Evolutionary conservation across 31 red algal genomes (phyloP), one percentile per base, ranked within the genome.

Genomic region (Bonnemaisonia californica): DNA sequence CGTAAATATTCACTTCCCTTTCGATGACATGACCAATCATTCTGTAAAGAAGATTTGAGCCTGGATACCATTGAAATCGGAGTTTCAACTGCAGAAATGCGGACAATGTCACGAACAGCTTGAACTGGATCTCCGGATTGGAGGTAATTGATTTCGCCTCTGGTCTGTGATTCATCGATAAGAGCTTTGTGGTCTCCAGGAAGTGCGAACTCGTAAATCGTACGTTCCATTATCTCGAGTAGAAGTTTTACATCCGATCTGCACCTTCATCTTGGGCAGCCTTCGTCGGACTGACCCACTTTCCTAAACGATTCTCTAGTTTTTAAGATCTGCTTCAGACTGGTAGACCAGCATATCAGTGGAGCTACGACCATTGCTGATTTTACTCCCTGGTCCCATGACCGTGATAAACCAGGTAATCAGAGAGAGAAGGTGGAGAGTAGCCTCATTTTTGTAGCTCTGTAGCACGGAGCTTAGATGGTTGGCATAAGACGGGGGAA

Each of bases 41-140:
- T 31, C 9, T 84, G 38, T 26, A 61, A 84, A 9, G 64, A 60
- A 8, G 48, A 36, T 12, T 74, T 71, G n/a, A 84, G 41, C 26
- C 80, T 30, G 1, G 57, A 19, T n/a, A 84, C 41, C 4, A 26
- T 18, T 7, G 68, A 16, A n/a, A 73, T 71, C 8, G 80, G 67
- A n/a, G 65, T 24, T 27, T 74, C 68, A 0, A 74, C 38, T 0
- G 80, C 80, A 22, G 74, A 13, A 7, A 51, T 40, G 16, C 61
- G 33, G 4, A 74, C 68, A 16, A 74, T 84, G 4, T 29, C 16
- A 5, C 21, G 1, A 58, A 84, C 54, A n/a, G 80, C 47, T 30
- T 60, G 3, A 0, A 73, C 21, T 27, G 71, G 36, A 84, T 84
- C 55, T 12, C 74, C 56, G 13, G 41, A 32, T 54, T 82, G 12